These are phyloP conservation scores for Aspergillus ellipticus DNA, from an alignment of 495 filamentous ascomycete genomes.

Conservation along the genomic window DNA sequence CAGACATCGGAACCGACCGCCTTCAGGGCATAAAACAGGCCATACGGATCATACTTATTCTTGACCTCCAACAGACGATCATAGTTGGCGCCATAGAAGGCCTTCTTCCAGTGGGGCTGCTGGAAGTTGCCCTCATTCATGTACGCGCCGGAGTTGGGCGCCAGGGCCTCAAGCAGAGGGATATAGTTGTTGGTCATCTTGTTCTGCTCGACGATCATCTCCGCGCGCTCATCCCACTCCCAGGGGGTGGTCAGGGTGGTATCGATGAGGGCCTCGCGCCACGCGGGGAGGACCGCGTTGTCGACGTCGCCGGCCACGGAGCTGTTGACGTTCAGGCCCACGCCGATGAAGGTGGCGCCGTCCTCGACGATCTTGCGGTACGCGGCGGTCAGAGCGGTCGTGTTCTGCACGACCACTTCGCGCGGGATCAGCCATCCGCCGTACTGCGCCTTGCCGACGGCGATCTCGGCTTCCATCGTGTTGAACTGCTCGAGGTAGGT, in stretches of 20 bases:
- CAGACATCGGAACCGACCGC: conserved; percentile 62
- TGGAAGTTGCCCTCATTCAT: conserved; percentile 46
- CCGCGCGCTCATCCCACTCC: conserved; percentile 35
- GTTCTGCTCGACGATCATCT: conserved; percentile 34
- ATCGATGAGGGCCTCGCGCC: conserved; percentile 52
- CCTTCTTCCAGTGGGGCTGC: conserved; percentile 48
- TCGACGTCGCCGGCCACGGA: conserved; percentile 42
- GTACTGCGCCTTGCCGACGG: conserved; percentile 48
- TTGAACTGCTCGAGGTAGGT: conserved; percentile 47
- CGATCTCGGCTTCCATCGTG: conserved; percentile 30
- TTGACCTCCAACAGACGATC: conserved; percentile 35
- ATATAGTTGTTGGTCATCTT: conserved; percentile 40
- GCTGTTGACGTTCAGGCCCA: conserved; percentile 37
- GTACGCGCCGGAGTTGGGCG: conserved; percentile 35
- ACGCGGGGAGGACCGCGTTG: conserved; percentile 56
- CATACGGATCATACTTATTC: conserved; percentile 51
- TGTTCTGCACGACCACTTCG: conserved; percentile 44
- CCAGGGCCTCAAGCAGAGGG: conserved; percentile 37
- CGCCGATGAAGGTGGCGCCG: conserved; percentile 44
- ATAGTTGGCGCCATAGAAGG: conserved; percentile 53
- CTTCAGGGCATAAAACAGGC: conserved; percentile 55
- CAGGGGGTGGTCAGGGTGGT: conserved; percentile 37
- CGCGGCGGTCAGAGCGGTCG: conserved; percentile 36
- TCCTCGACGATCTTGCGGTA: conserved; percentile 39
- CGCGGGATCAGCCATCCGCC: conserved; percentile 57